phyloP scores from a whole-genome alignment of 345 rosid species.

The Linum trigynum region DNA sequence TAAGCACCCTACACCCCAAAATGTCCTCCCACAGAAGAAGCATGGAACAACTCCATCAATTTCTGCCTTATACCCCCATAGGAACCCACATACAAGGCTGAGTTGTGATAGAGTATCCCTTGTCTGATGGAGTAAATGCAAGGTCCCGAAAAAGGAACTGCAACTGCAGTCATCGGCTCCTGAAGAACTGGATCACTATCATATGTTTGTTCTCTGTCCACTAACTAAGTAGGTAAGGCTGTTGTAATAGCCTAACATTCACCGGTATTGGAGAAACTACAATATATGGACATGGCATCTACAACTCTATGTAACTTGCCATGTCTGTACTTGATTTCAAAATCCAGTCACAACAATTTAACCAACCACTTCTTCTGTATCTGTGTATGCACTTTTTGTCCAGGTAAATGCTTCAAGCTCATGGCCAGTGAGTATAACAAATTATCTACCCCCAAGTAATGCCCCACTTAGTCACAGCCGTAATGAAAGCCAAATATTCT shows the following conservation, averaged over 20 bases:
- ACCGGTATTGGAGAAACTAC: neutral
- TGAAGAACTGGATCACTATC: neutral
- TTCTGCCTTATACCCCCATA: neutral
- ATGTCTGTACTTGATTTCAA: neutral
- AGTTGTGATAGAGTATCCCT: neutral
- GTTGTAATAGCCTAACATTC: neutral
- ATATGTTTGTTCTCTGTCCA: neutral
- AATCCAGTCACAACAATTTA: neutral
- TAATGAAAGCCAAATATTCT: neutral
- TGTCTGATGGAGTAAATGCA: neutral
- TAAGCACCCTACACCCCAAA: neutral
- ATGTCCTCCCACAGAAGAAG: neutral
- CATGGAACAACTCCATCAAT: neutral
- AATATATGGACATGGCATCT: neutral
- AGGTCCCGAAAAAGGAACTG: neutral
- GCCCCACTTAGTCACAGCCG: neutral
- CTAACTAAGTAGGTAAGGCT: neutral
- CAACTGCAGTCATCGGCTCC: neutral
- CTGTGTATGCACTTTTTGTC: neutral
- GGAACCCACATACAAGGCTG: neutral
- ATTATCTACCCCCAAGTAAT: neutral
- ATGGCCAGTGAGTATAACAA: neutral
- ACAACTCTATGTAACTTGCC: neutral
- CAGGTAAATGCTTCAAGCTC: neutral
- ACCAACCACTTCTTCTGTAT: neutral